Base-by-base conservation (phyloP, 495 filamentous ascomycete genomes). In the Pyrenula aspistea region DNA sequence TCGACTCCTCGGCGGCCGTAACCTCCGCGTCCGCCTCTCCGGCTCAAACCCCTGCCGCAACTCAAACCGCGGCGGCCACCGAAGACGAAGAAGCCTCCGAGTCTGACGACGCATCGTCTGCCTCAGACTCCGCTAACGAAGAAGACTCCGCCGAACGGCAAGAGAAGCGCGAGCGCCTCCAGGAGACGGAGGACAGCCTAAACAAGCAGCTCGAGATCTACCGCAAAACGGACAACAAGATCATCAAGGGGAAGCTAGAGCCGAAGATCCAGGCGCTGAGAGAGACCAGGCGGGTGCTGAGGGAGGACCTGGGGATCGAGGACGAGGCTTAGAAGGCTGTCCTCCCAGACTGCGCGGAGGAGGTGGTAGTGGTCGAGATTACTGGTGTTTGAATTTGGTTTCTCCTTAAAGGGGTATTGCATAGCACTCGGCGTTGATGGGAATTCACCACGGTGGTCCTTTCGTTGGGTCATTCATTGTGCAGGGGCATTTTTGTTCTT, bases 41-140 rank as follows among this genome's bases (percentile, higher is more conserved):
- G 8, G 50, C 50, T 19, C 8, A 20, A 4, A 52, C 50, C 50
- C 50, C 50, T 20, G 50, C 50, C n/a, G 50, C 50, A 8, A 24
- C 50, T 8, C 8, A 8, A 12, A 65, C 51, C 20, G n/a, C 50
- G 10, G 50, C 25, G 12, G 60, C 59, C 20, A 62, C 57, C 12
- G 49, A 54, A 24, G 58, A 57, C 23, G 63, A 15, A 55, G 50
- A 8, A 8, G 8, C n/a, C 50, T 8, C 4, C 8, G 8, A 8
- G 8, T 8, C 8, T 19, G 50, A 52, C 8, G 50, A 52, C 19
- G 50, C 8, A 15, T 42, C 31, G 8, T 4, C 31, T 8, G 31
- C 4, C 31, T 42, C 31, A 42, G 31, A 42, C 31, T 4, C 4
- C 31, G 31, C 4, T 4, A 15, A 42, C 31, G 31, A 15, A 4